Evolutionary conservation across 495 filamentous ascomycete genomes (phyloP), one percentile per base, ranked within the genome.

Genomic region (Penicillium taxi): DNA sequence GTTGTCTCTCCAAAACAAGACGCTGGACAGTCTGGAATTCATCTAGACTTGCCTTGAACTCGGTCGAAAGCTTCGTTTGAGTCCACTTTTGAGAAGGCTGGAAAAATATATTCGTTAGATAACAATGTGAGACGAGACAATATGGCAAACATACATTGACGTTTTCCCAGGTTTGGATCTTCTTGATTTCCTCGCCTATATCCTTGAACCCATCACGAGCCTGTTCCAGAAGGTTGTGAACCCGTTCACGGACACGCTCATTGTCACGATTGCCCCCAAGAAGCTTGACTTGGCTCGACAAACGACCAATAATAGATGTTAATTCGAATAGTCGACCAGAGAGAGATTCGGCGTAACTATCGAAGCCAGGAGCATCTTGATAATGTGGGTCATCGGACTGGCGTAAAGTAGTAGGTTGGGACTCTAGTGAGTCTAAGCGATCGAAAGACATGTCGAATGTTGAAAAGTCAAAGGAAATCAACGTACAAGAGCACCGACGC

Each of bases 21-120:
- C 87, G 82, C 61, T 96, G 91, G 22, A 95, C 77, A 12, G 67
- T 65, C 63, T 99, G 93, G 63, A 99, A 96, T 51, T 94, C 86
- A 47, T 77, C 73, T 35, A 96, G 75, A 30, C 84, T 82, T 30
- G 82, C 74, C 53, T 86, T 79, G 71, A 95, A 94, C 55, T 96
- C 88, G 44, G 83, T 80, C 28, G 84, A 89, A 23, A 96, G 76
- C 54, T 96, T 96, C 47, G 90, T 82, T 45, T 96, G 90, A 8
- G 84, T 91, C 69, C 89, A 96, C 59, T 84, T 86, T 63, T 93
- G 90, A 5, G 84, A 82, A 20, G 86, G 82, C 88, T 94, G 45
- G n/a, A 11, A 20, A 13, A 29, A 17, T 17, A 17, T 29, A 8
- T 33, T 58, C 13, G 53, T 40, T 35, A 32, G 44, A 14, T 24